Base-by-base conservation (phyloP, 192 early-diverging fungal genomes). In the Coemansia sp. region DNA sequence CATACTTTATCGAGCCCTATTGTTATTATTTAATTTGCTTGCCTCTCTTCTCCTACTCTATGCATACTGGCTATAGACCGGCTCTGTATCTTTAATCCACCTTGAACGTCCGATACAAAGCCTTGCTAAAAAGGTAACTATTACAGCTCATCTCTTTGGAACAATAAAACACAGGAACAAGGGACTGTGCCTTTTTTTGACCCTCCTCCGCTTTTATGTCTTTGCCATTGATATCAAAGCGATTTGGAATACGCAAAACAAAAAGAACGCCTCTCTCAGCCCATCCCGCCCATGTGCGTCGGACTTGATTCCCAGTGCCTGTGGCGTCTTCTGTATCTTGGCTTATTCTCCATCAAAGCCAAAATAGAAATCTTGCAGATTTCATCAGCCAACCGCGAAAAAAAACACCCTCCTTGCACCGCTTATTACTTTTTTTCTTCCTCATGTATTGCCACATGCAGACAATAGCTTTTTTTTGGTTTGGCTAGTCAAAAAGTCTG, bases 21-120 rank as follows among this genome's bases (percentile, higher is more conserved):
- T 45, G 42, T 45, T 52, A 52, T 52, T 52, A 52, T 52, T 52
- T 25, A 52, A 52, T 28, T 52, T n/a, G n/a, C 18, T 6, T 25
- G 18, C 5, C 28, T 25, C 25, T 28, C 51, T 52, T 20, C 28
- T 52, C 18, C 28, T 20, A 45, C 42, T 45, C 42, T 52, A 28
- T 52, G 51, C 51, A 52, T 52, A 52, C 11, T 29, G 51, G 51
- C 51, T 29, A 14, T 52, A 25, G 2, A 52, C 51, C 25, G 5
- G 22, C 51, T 5, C 51, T 28, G 28, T 25, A 25, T 25, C 51
- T 52, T 20, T 52, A 52, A 50, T 50, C 20, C 17, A 50, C 34
- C 34, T 36, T 36, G 34, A 8, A 36, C 34, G 5, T 36, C 8
- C 4, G 34, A 36, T 36, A 36, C 34, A 36, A 4, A 36, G 34